Conservation (phyloP, 192 early-diverging fungal genomes). For the Phycomyces nitens region DNA sequence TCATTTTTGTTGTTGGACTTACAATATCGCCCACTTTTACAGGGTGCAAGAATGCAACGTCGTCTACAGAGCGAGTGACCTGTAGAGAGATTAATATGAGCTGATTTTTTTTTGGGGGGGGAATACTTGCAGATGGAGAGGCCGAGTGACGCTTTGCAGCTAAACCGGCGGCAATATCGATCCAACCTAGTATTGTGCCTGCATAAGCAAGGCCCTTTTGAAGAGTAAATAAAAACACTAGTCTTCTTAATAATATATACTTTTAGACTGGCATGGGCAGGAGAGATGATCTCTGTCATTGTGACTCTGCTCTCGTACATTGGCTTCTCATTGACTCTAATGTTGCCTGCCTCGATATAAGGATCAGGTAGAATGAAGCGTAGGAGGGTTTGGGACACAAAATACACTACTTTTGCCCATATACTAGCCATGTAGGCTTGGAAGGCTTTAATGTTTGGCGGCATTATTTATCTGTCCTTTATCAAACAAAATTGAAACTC, state of each 20-base stretch:
- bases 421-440: background rate
- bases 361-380: constrained; percentile 28
- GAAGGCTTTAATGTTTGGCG: background rate
- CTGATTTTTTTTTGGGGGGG: too few relatives aligned
- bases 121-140: constrained; percentile 46
- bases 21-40: constrained; percentile 59
- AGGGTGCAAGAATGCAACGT: constrained; percentile 64
- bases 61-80: constrained; percentile 67
- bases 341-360: constrained; percentile 26
- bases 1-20: background rate
- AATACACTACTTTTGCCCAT: constrained; percentile 18
- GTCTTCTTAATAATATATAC: too few relatives aligned
- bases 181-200: constrained; percentile 59
- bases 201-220: constrained; percentile 32
- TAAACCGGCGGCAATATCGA: constrained; percentile 62
- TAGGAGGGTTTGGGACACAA: constrained; percentile 19
- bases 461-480: too few relatives aligned
- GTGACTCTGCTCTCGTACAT: constrained; percentile 41
- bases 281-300: constrained; percentile 53
- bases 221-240: too few relatives aligned
- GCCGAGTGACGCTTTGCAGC: constrained; percentile 61
- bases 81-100: constrained; percentile 13
- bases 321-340: constrained; percentile 22
- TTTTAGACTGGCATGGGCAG: constrained; percentile 46
- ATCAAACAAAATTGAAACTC: too few relatives aligned